Percentiles rank a stretch among this genome's conserved stretches.
phyloP scores from a whole-genome alignment of 2,329 filamentous ascomycete species.

The Xylaria sp. region DNA sequence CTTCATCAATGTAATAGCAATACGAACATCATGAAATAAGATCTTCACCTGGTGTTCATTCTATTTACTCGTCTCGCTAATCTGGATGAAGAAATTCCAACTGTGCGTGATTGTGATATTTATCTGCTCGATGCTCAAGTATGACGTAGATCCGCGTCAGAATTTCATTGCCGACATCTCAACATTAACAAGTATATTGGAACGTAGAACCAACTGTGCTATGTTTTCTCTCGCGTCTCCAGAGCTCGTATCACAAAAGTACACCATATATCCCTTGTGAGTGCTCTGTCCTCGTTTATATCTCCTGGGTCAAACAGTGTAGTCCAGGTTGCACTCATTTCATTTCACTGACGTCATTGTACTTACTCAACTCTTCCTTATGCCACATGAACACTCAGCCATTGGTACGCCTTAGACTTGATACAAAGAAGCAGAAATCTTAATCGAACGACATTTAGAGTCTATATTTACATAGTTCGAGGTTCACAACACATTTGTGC shows the following conservation, averaged over 20 bases:
- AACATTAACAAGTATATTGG: not conserved
- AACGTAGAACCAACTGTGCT: not conserved
- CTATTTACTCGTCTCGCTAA: too few species aligned
- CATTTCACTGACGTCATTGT: conserved; percentile 6
- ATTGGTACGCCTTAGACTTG: too few species aligned
- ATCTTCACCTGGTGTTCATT: not conserved
- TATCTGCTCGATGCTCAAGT: not conserved
- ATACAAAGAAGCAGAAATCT: too few species aligned
- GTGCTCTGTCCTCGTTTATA: not conserved
- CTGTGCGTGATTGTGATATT: not conserved
- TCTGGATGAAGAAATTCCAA: not conserved
- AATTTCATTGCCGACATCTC: not conserved
- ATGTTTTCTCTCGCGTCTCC: not conserved
- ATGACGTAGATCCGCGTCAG: conserved; percentile 15
- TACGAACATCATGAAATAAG: conserved; percentile 11
- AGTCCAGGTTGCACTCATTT: not conserved
- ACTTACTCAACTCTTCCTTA: not conserved
- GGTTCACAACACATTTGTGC: not conserved
- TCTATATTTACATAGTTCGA: not conserved
- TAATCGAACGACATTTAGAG: too few species aligned
- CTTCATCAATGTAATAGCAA: conserved; percentile 16
- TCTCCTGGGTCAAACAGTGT: not conserved
- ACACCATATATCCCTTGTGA: too few species aligned
- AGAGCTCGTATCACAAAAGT: not conserved
- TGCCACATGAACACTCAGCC: too few species aligned